Conservation (phyloP, 208 protist species). For the Naegleria gruberi region DNA sequence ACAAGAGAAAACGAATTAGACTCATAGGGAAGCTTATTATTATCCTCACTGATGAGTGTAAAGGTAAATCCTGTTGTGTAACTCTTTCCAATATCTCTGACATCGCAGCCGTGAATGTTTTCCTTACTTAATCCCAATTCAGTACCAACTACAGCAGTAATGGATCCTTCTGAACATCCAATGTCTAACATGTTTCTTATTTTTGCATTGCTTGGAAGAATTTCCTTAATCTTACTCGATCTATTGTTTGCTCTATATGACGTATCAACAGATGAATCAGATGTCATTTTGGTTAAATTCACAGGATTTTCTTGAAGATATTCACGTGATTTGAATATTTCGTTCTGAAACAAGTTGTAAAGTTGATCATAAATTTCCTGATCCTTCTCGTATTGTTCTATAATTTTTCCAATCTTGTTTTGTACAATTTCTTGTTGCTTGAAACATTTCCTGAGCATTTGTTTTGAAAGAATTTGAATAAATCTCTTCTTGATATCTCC, state of each 20-base stretch:
- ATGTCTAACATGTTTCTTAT: not conserved
- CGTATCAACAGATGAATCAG: not conserved
- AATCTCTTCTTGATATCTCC: not conserved
- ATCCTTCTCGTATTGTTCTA: not conserved
- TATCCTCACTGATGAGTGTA: not conserved
- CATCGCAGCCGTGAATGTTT: constrained; percentile 15
- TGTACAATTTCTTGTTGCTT: not conserved
- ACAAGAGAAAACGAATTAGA: not conserved
- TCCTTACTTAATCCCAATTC: not conserved
- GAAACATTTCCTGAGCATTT: not conserved
- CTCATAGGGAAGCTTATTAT: not conserved
- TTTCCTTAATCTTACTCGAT: not conserved
- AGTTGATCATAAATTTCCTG: not conserved
- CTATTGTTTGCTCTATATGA: not conserved
- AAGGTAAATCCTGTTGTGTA: constrained; percentile 11
- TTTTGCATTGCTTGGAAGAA: not conserved
- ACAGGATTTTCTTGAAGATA: not conserved
- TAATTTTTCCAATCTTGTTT: not conserved
- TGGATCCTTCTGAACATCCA: constrained; percentile 21
- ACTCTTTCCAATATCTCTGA: not conserved
- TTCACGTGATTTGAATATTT: not conserved
- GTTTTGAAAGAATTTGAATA: not conserved
- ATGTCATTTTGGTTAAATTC: not conserved
- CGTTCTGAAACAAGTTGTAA: not conserved
- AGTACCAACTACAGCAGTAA: not conserved